These are phyloP conservation scores for Carex parvula DNA, from an alignment of 176 grass and related monocot species.

Conservation along the genomic window DNA sequence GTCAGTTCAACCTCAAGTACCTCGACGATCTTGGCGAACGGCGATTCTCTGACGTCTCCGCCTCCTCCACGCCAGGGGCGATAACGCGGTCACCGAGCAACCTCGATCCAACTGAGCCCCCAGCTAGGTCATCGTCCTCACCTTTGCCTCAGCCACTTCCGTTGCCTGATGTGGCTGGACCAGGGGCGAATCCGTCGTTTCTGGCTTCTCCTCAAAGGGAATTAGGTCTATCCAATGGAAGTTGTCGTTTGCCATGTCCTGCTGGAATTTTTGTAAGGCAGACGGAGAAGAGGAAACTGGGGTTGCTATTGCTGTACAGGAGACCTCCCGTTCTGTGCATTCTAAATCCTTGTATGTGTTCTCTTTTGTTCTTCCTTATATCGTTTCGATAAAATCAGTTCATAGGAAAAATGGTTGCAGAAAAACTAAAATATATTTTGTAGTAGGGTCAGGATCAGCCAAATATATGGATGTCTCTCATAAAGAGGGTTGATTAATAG, in stretches of 20 bases:
- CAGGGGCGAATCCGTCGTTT: not conserved
- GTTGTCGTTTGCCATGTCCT: slow-evolving; percentile 9
- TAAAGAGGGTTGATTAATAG: not conserved
- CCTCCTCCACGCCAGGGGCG: slow-evolving; percentile 26
- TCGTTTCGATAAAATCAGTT: not conserved
- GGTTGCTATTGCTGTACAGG: slow-evolving; percentile 12
- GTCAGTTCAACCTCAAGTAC: slow-evolving; percentile 70
- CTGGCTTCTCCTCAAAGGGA: slow-evolving; percentile 49
- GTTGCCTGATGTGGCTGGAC: slow-evolving; percentile 17
- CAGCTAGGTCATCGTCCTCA: slow-evolving; percentile 52
- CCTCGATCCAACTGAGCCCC: slow-evolving; percentile 34
- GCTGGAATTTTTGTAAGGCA: slow-evolving; percentile 5
- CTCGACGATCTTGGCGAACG: slow-evolving; percentile 33
- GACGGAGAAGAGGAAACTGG: slow-evolving; percentile 17
- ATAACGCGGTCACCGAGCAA: slow-evolving; percentile 45
- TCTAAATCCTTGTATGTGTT: slow-evolving; percentile 24
- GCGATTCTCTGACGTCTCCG: slow-evolving; percentile 28
- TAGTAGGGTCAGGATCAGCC: not conserved
- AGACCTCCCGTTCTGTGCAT: slow-evolving; percentile 8
- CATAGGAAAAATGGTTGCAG: not conserved
- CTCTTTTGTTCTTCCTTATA: not conserved
- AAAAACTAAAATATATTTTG: not conserved
- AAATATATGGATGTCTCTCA: not conserved
- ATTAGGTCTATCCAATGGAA: not conserved
- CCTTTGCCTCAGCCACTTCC: slow-evolving; percentile 53